Percentiles rank a stretch among this genome's conserved stretches.
These are phyloP conservation scores for Populus deltoides DNA, from an alignment of 345 rosid genomes.

Conservation along the genomic window DNA sequence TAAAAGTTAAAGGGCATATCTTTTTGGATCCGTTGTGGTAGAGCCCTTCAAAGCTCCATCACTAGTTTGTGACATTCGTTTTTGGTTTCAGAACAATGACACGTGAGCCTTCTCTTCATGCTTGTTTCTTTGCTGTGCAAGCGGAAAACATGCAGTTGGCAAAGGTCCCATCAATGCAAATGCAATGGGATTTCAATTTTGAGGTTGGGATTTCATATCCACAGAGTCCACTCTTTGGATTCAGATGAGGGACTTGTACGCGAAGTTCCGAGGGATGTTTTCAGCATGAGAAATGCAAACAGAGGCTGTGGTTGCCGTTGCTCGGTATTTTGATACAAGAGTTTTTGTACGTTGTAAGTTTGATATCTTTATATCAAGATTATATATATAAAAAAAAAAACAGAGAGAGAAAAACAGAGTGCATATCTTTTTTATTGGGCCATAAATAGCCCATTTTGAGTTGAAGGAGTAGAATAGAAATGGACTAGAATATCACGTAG, in stretches of 20 bases:
- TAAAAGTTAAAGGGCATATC: background rate
- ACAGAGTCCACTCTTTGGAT: background rate
- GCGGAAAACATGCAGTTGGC: slow-evolving; percentile 13
- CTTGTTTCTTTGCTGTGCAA: slow-evolving; percentile 6
- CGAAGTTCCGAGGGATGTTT: background rate
- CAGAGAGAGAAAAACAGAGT: no score
- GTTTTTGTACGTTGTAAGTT: background rate
- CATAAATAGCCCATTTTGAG: background rate
- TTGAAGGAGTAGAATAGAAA: background rate
- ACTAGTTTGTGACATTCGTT: slow-evolving; percentile 3
- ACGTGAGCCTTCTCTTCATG: slow-evolving; percentile 3
- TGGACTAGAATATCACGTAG: no score
- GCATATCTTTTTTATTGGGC: no score
- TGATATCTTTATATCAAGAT: no score
- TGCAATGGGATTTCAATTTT: background rate
- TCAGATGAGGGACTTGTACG: background rate
- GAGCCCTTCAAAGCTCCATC: background rate
- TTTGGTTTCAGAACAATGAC: background rate
- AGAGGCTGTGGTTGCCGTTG: no score
- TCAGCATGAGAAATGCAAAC: background rate
- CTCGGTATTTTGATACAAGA: no score
- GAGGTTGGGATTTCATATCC: background rate
- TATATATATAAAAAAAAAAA: no score
- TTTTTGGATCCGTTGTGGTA: slow-evolving; percentile 6
- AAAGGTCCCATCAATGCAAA: slow-evolving; percentile 8